Evolutionary conservation across 129 eudicot genomes (phyloP), one percentile per base, ranked within the genome.

Genomic region (Sambucus nigra): DNA sequence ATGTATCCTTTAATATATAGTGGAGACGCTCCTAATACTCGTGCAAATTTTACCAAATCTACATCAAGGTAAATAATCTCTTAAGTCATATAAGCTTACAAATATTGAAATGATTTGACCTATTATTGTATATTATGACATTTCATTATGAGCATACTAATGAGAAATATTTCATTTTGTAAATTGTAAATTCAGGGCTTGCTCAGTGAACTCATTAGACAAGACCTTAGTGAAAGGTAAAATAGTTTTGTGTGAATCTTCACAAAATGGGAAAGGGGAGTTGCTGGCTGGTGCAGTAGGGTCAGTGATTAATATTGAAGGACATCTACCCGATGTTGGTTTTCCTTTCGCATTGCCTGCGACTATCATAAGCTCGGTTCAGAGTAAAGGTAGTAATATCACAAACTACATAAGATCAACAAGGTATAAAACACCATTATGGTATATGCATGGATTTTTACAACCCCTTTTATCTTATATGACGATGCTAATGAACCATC

Each of bases 381-480:
- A 31, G n/a, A n/a, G n/a, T n/a, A n/a, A n/a, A 31, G 38, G 38
- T 31, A 6, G 1, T 11, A 31, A 31, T 11, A 31, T 31, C 38
- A 5, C 38, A 31, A 11, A 20, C 13, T 66, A 66, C 55, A 47
- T 66, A 21, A 47, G 33, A 33, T 55, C 57, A 46, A 55, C 71
- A 47, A 57, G 58, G 71, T 66, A 47, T 40, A 14, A 10, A 45
- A 41, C 29, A n/a, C 5, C 21, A n/a, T n/a, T n/a, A n/a, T n/a
- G n/a, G n/a, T n/a, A n/a, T n/a, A n/a, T n/a, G n/a, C n/a, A n/a
- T n/a, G n/a, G n/a, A n/a, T n/a, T n/a, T n/a, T n/a, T n/a, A n/a
- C 46, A 51, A 25, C n/a, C 8, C 8, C 19, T 61, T 61, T 61
- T 8, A 21, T 16, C 16, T 1, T 17, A 49, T 49, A 16, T 31